Evolutionary conservation across 345 rosid species (phyloP).

Genomic region (Melastoma malabathricum): DNA sequence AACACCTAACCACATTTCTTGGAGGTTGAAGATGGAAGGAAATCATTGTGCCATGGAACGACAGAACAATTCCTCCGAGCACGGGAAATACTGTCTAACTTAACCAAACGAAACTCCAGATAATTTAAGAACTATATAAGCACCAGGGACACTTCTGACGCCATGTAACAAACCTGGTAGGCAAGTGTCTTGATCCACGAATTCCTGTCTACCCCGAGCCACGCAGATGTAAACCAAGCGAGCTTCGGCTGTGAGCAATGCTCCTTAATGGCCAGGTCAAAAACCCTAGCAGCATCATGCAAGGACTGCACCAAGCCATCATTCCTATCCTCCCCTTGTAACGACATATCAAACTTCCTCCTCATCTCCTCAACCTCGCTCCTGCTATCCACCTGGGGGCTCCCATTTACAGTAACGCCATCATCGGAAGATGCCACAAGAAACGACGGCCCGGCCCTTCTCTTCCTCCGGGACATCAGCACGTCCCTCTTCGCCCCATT

Average conservation of each 20-base stretch:
- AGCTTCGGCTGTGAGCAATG: conserved; percentile 36
- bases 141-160: conserved; percentile 3
- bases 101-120: neutral
- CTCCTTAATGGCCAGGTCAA: conserved; percentile 65
- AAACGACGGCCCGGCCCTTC: conserved; percentile 19
- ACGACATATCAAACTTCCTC: conserved; percentile 46
- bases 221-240: conserved; percentile 77
- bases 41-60: neutral
- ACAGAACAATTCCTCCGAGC: neutral
- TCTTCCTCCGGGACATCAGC: conserved; percentile 15
- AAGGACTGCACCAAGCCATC: conserved; percentile 72
- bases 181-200: conserved; percentile 84
- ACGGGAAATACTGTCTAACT: too few species aligned
- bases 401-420: conserved; percentile 63
- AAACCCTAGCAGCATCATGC: conserved; percentile 75
- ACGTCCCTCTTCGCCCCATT: conserved; percentile 19
- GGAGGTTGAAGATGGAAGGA: too few species aligned
- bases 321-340: conserved; percentile 52
- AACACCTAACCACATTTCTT: too few species aligned
- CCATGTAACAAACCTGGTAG: conserved; percentile 53
- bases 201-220: conserved; percentile 76
- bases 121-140: neutral
- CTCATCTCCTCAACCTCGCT: conserved; percentile 62
- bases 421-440: conserved; percentile 64
- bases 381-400: conserved; percentile 25